Conservation (phyloP, 805 yeast species). For the Lipomyces orientalis region DNA sequence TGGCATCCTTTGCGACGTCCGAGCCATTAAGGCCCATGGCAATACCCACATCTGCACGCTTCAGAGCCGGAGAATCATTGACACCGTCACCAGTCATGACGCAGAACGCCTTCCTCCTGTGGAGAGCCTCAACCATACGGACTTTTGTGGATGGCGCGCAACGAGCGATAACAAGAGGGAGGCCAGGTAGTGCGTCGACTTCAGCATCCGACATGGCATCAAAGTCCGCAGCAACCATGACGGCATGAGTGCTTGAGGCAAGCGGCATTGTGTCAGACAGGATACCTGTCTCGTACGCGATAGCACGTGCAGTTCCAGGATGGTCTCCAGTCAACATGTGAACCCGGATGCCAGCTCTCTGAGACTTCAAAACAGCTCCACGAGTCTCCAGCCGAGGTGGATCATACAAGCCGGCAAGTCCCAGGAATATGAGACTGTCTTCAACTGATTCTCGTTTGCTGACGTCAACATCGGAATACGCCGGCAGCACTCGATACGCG, state of each 20-base stretch:
- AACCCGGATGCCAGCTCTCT: slow-evolving; percentile 76
- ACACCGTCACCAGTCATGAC: slow-evolving; percentile 90
- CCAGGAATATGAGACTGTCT: slow-evolving; percentile 59
- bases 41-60: slow-evolving; percentile 79
- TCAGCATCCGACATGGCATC: slow-evolving; percentile 65
- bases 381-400: slow-evolving; percentile 83
- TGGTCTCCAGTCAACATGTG: slow-evolving; percentile 87
- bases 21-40: slow-evolving; percentile 85
- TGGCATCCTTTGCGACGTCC: slow-evolving; percentile 82
- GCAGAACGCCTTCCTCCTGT: slow-evolving; percentile 64
- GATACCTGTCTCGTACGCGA: slow-evolving; percentile 82
- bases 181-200: slow-evolving; percentile 66
- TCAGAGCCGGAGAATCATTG: slow-evolving; percentile 78
- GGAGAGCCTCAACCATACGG: slow-evolving; percentile 77
- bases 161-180: slow-evolving; percentile 79
- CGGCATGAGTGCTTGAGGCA: slow-evolving; percentile 51
- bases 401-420: slow-evolving; percentile 78
- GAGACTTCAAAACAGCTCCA: slow-evolving; percentile 67
- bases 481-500: slow-evolving; percentile 51
- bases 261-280: slow-evolving; percentile 59
- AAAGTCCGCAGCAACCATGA: slow-evolving; percentile 76
- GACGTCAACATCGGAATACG: slow-evolving; percentile 28
- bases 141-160: slow-evolving; percentile 86
- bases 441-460: slow-evolving; percentile 56
- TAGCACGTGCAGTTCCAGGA: slow-evolving; percentile 77